Evolutionary conservation across 192 early-diverging fungal genomes (phyloP), one percentile per base, ranked within the genome.

Genomic region (Ambispora gerdemannii): DNA sequence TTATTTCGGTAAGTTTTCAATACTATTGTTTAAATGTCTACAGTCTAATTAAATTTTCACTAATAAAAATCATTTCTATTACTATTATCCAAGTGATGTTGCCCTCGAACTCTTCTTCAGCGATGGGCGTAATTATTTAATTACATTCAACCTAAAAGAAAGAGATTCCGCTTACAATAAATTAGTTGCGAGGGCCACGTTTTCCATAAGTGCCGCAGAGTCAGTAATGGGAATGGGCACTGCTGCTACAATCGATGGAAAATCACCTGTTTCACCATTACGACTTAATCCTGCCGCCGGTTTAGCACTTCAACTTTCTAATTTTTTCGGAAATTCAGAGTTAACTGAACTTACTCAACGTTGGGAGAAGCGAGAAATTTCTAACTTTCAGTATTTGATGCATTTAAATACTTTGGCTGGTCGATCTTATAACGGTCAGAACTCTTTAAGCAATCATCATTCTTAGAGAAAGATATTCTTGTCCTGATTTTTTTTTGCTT

Each of bases 301-400:
- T 8, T 70, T 70, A 20, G 74, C 77, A 0, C 77, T 86, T 49
- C 81, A 79, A 36, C 78, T 90, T 3, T 73, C 80, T 17, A 88
- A 86, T 60, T 79, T 92, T 30, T 89, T 89, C 71, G 82, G 82
- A 25, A 86, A 79, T 13, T 84, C 87, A 15, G 81, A 82, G 0
- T 77, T 91, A 35, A 79, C 78, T 6, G 87, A 88, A 28, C 75
- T 94, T 63, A 92, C 91, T 0, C 84, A 90, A 64, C 80, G 84
- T 36, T 98, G 96, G 96, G 84, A 90, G 69, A 83, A 81, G 31
- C 78, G 91, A 25, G 92, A 95, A 74, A 89, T 98, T 43, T 89
- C 89, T 51, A 98, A 98, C 69, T 98, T 97, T 77, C 95, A 98
- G 75, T 98, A 98, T 61, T 68, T 98, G 62, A 96, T 97, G 92